These are phyloP conservation scores for Pharus latifolius DNA, from an alignment of 176 grass and related monocot species.

Conservation along the genomic window DNA sequence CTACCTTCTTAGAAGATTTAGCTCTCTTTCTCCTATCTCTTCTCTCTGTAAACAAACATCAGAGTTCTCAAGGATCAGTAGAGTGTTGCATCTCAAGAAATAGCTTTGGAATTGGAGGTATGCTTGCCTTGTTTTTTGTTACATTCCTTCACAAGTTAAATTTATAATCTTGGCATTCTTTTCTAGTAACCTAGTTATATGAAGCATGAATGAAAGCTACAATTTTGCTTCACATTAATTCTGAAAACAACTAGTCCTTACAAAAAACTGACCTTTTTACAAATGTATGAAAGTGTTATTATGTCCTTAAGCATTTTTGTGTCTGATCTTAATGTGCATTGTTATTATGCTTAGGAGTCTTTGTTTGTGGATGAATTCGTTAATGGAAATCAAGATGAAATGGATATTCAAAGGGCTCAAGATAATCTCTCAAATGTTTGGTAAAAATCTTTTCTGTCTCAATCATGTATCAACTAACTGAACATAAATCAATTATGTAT, in stretches of 20 bases:
- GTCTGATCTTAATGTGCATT: background rate
- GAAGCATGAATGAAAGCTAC: background rate
- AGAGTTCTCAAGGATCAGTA: too few relatives aligned
- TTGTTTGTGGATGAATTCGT: background rate
- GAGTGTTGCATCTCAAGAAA: background rate
- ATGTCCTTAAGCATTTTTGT: background rate
- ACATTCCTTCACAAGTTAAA: too few relatives aligned
- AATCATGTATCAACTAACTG: too few relatives aligned
- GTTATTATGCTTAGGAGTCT: constrained; percentile 16
- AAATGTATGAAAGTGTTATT: too few relatives aligned
- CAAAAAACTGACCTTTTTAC: too few relatives aligned
- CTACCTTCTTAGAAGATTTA: constrained; percentile 37
- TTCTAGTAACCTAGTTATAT: background rate
- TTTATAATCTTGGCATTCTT: too few relatives aligned
- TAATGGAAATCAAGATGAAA: constrained; percentile 76
- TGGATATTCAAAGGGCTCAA: constrained; percentile 76
- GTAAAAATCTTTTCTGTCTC: constrained; percentile 31
- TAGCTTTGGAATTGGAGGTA: constrained; percentile 21
- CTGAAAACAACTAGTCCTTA: background rate
- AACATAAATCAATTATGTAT: too few relatives aligned
- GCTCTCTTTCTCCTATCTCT: constrained; percentile 1
- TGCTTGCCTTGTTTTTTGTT: background rate
- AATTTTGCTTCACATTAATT: background rate
- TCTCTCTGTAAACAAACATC: constrained; percentile 2
- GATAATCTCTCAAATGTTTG: constrained; percentile 81